Percentiles rank a stretch among this genome's conserved stretches.
Evolutionary conservation across 208 protist species (phyloP).

Genomic region (Acanthamoeba healyi): DNA sequence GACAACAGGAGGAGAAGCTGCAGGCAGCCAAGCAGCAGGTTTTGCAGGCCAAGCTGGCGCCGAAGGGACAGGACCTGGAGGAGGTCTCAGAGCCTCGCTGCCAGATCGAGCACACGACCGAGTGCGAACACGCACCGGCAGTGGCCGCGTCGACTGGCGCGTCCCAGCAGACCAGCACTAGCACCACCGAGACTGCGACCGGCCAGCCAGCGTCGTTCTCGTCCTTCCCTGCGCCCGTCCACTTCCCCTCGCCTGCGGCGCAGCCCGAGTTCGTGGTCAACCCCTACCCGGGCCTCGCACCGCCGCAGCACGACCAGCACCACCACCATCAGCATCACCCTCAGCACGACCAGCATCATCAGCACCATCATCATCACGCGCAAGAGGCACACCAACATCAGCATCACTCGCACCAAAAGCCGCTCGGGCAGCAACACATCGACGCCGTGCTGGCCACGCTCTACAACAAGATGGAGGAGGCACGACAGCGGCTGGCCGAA

Average conservation of each 20-base stretch:
- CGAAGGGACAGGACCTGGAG: constrained; percentile 8
- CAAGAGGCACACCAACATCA: not conserved
- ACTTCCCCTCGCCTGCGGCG: not conserved
- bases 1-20: not conserved
- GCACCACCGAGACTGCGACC: not conserved
- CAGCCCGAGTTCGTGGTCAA: not conserved
- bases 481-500: constrained; percentile 3
- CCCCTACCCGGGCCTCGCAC: not conserved
- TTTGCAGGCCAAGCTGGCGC: not conserved
- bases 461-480: constrained; percentile 48
- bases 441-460: constrained; percentile 6
- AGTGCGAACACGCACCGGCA: not conserved
- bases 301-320: not conserved
- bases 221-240: constrained; percentile 6
- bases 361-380: not conserved
- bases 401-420: not conserved
- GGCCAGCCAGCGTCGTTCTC: not conserved
- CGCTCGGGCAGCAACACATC: not conserved
- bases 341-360: not conserved
- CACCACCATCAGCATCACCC: not conserved
- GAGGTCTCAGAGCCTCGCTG: constrained; percentile 22
- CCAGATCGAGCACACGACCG: constrained; percentile 10
- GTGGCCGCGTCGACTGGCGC: not conserved
- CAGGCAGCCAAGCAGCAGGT: not conserved
- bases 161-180: not conserved